These are phyloP conservation scores for Pichia sorboxylosa DNA, from an alignment of 1,139 yeast genomes.

Conservation along the genomic window DNA sequence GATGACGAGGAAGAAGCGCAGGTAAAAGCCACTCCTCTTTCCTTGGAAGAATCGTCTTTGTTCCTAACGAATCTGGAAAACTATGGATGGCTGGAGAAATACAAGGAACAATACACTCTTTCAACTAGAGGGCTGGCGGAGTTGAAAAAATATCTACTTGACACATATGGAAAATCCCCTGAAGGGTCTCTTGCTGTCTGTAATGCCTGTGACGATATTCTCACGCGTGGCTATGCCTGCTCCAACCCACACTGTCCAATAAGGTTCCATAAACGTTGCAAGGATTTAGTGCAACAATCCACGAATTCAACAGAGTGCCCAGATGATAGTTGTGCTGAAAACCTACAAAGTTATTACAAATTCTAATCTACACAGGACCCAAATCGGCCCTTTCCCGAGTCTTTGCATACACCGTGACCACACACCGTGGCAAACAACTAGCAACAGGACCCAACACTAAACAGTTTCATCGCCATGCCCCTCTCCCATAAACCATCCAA, in stretches of 20 bases:
- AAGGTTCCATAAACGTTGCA: conserved; percentile 42
- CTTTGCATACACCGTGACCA: too few relatives aligned
- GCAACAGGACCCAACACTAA: too few relatives aligned
- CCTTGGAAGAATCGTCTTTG: conserved; percentile 19
- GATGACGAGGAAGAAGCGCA: conserved; percentile 1
- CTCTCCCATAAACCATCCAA: too few relatives aligned
- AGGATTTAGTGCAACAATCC: conserved; percentile 26
- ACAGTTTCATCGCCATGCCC: too few relatives aligned
- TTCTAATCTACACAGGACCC: too few relatives aligned
- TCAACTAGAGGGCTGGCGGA: conserved; percentile 38
- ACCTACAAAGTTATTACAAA: conserved; percentile 8
- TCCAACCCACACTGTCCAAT: conserved; percentile 25
- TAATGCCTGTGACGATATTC: conserved; percentile 42
- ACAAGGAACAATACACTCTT: conserved; percentile 19
- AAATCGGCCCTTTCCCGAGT: too few relatives aligned
- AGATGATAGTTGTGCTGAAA: conserved; percentile 17
- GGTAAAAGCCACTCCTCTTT: conserved; percentile 8
- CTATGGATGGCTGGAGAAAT: conserved; percentile 42
- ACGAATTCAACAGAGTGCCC: conserved; percentile 22
- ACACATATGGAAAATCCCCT: conserved; percentile 24
- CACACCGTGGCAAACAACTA: too few relatives aligned
- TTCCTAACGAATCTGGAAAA: conserved; percentile 33
- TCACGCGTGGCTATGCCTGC: conserved; percentile 42
- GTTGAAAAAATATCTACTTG: conserved; percentile 32
- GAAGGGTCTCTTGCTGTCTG: conserved; percentile 38